A percentile compares a stretch with the other conserved stretches of the same genome.
Conservation (phyloP, 1,139 yeast species). For the Geotrichum citri-aurantii region DNA sequence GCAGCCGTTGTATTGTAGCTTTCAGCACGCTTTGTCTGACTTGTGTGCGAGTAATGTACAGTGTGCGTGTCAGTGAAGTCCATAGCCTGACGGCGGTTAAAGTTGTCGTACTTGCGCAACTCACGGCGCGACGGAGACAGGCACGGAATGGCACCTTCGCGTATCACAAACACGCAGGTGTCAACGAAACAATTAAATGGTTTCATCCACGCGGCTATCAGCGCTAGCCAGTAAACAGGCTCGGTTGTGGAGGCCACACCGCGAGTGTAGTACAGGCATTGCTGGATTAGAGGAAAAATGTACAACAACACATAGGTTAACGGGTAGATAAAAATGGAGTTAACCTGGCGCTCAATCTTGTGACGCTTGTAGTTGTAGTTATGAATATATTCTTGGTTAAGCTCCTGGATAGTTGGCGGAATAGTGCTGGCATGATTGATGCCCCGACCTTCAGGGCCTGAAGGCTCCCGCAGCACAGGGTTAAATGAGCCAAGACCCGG, state of each 20-base stretch:
- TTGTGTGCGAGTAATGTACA: neutral
- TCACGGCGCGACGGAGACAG: neutral
- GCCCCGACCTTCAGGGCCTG: neutral
- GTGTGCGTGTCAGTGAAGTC: neutral
- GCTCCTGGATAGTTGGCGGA: slow-evolving; percentile 21
- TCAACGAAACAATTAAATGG: slow-evolving; percentile 79
- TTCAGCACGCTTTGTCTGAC: neutral
- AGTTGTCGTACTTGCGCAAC: neutral
- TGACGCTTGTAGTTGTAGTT: slow-evolving; percentile 56
- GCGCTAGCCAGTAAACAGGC: slow-evolving; percentile 57
- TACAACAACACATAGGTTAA: slow-evolving; percentile 72
- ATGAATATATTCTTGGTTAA: slow-evolving; percentile 56
- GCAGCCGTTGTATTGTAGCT: neutral
- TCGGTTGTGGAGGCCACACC: neutral
- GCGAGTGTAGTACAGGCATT: slow-evolving; percentile 49
- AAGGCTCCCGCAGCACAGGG: slow-evolving; percentile 4
- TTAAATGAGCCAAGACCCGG: slow-evolving; percentile 12
- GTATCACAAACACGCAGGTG: slow-evolving; percentile 62
- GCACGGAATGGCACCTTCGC: slow-evolving; percentile 46
- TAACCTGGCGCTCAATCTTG: slow-evolving; percentile 70
- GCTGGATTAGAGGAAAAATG: slow-evolving; percentile 77
- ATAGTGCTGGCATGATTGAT: neutral
- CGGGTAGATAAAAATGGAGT: slow-evolving; percentile 77
- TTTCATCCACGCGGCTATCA: slow-evolving; percentile 67
- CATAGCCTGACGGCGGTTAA: neutral